Conservation (phyloP, 208 protist species). For the Naegleria fowleri region DNA sequence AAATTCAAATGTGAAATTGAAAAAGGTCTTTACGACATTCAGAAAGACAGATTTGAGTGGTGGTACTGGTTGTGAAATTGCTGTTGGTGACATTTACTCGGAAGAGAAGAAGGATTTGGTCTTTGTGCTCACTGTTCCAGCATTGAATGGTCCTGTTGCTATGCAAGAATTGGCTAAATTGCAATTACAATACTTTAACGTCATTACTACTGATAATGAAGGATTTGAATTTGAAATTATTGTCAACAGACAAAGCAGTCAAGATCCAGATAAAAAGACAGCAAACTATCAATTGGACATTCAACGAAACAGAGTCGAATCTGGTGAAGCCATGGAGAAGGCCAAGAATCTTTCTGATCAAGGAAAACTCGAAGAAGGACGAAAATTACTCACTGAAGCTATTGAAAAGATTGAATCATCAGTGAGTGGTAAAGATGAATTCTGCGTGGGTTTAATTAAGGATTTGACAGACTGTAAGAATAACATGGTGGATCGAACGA, state of each 20-base stretch:
- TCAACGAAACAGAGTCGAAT: slow-evolving; percentile 25
- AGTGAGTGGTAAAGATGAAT: background rate
- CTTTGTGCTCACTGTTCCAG: slow-evolving; percentile 8
- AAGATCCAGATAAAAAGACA: background rate
- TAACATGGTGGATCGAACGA: background rate
- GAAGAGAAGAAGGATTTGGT: slow-evolving; percentile 35
- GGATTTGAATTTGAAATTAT: background rate
- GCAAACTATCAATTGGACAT: slow-evolving; percentile 20
- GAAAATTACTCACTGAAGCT: background rate
- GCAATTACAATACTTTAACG: slow-evolving; percentile 11
- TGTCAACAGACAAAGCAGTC: background rate
- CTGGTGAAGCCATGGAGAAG: background rate
- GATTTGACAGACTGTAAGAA: slow-evolving; percentile 12
- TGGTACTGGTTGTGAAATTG: background rate
- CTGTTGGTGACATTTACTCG: slow-evolving; percentile 32
- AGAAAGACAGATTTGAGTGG: background rate
- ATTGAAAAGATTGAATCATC: background rate
- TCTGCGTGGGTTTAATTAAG: background rate
- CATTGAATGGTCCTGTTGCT: background rate
- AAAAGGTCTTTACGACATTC: background rate
- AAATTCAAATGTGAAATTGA: slow-evolving; percentile 1
- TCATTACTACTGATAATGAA: background rate
- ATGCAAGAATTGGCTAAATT: background rate
- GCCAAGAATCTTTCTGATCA: background rate
- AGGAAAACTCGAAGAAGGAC: slow-evolving; percentile 8